Base-by-base conservation (phyloP, 768 basidiomycete genomes). In the Lentinula raphanica region DNA sequence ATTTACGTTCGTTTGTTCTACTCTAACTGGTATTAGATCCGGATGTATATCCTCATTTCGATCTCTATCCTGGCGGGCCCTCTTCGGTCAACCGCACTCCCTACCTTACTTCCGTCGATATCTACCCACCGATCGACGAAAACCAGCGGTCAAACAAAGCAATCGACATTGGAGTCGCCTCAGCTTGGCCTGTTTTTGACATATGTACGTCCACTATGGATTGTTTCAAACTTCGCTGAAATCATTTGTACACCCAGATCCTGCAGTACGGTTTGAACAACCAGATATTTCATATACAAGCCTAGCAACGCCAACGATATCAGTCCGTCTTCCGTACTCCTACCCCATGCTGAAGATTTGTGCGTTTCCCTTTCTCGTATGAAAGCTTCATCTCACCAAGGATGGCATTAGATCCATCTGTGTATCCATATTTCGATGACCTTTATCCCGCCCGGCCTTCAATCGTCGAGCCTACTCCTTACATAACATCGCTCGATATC, bases 401-500 rank as follows among this genome's bases (percentile, higher is more conserved):
- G n/a, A 19, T 21, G 3, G 4, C 23, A 19, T 15, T 27, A 71
- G 70, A 69, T 61, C 67, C 66, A 21, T 51, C 66, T 39, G 63
- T 66, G 12, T 73, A 71, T 60, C 69, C 66, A 56, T 54, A 66
- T 61, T 72, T 74, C 44, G 67, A 72, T 29, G 42, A 44, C 12
- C 62, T 74, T 45, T 74, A 76, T 49, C 73, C 73, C 2, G 60
- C 60, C 1, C 42, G 40, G 36, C 3, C 53, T 31, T 13, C 12
- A 6, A 23, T 17, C n/a, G n/a, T n/a, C n/a, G 25, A 45, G 19
- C 25, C 55, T 17, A 35, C 28, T 17, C 25, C 27, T 25, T 69
- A 58, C 68, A 39, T 77, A 77, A 61, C 75, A 76, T 25, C 58
- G 69, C 56, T 76, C 56, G 59, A 71, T 54, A 66, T 76, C 54